Base-by-base conservation (phyloP, 2,329 filamentous ascomycete genomes). In the Curvularia hawaiiensis region DNA sequence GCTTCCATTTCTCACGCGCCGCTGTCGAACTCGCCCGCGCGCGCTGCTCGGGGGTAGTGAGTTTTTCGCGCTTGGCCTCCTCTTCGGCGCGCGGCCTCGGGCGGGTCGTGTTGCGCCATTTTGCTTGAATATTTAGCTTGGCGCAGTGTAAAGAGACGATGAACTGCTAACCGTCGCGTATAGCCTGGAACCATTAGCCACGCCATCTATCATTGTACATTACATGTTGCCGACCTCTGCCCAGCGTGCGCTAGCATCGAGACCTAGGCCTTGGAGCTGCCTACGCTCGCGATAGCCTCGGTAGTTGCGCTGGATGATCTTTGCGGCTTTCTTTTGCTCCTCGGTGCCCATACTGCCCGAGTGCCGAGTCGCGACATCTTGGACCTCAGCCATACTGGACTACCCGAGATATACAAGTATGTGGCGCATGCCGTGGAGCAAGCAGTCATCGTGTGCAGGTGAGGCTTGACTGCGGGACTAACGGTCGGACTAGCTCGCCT, bases 1-100 rank as follows among this genome's bases (percentile, higher is more conserved):
- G 90, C 67, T 87, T 88, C 92, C 92, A 97, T 56, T 91, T 89
- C 54, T 84, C 80, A 40, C 85, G 83, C 14, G 90, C 89, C 31
- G 77, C 73, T 12, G 75, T 71, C 10, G 75, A 72, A 20, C 63
- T 67, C 9, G 68, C 69, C 46, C 69, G 71, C 6, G 63, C 61
- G 8, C 64, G 73, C 45, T 66, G 54, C 50, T 71, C 69, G 35
- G 68, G 69, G 1, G 66, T 64, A 22, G 54, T 57, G 12, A 70
- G 22, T 39, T 60, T 49, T 35, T 68, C 41, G 35, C 40, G 56
- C 20, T 56, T 44, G 51, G 62, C 43, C 46, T 75, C 61, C 35
- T 73, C 78, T 18, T 78, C 67, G 44, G 68, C 65, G 46, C 71
- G 75, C 6, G 80, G 76, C 51, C 69, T 68, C 4, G 83, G 83